Base-by-base conservation (phyloP, 2,329 filamentous ascomycete species). In the Mycogone perniciosa region DNA sequence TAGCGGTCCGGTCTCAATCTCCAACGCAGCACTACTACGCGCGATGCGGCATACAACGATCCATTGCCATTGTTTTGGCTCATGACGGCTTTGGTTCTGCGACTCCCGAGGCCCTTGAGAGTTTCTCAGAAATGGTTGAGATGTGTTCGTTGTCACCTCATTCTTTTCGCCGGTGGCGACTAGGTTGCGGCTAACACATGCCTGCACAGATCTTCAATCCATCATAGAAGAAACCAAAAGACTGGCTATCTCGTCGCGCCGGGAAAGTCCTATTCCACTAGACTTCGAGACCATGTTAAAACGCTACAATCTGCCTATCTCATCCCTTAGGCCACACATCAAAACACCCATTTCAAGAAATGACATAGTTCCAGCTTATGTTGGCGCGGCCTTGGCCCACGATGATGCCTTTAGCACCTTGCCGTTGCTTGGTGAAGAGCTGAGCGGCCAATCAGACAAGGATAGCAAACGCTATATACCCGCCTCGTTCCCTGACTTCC, bases 361-460 rank as follows among this genome's bases (percentile, higher is more conserved):
- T 4, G 64, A 67, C 38, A 62, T 74, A 2, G 55, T 62, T 4
- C 72, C 74, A 0, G 61, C 59, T 1, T 77, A 69, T 52, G 64
- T 60, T 48, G 64, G 70, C 37, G 68, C 66, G 2, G 57, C 71
- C 29, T 62, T 67, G 4, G 60, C 65, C 46, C 67, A 76, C 41
- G 60, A 69, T 4, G 65, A 70, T 41, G 68, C 70, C 10, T 67
- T 73, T 11, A 67, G 66, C 49, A 65, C 70, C 9, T 65, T 75
- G 10, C 75, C 73, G 0, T 68, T 76, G 7, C 69, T 78, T 11
- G 76, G 77, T 27, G 64, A 71, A 4, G 80, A 84, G 49, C 69
- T 85, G 2, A 82, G 80, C 52, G 82, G 82, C 35, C 72, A 74
- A 51, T 59, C 69, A 1, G 81, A 85, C 56, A 83, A 82, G 59